A percentile compares a stretch with the other conserved stretches of the same genome.
Conservation (phyloP, 306 rosid species). For the Trichosanthes truncata region DNA sequence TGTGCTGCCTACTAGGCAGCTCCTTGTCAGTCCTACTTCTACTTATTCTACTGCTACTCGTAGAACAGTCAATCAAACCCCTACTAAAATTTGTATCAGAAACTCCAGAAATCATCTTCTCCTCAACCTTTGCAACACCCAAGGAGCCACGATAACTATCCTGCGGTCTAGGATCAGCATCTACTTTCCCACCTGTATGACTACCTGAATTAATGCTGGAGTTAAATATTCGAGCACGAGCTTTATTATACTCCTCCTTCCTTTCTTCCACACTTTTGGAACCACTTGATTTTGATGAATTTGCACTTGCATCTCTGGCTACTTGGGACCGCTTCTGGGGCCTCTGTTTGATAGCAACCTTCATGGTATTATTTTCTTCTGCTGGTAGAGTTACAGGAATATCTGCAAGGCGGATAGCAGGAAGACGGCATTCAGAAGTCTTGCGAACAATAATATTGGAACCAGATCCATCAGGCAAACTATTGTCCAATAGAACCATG, state of each 20-base stretch:
- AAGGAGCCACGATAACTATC: conserved; percentile 45
- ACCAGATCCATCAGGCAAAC: conserved; percentile 82
- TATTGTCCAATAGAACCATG: conserved; percentile 83
- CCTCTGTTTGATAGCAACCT: conserved; percentile 93
- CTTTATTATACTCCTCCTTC: conserved; percentile 92
- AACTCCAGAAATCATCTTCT: conserved; percentile 28
- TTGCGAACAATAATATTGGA: conserved; percentile 88
- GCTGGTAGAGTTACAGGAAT: conserved; percentile 64
- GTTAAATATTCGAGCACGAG: conserved; percentile 93
- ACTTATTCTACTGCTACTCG: conserved; percentile 54
- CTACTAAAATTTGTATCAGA: conserved; percentile 54
- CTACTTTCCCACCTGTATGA: conserved; percentile 47
- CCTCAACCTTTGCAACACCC: conserved; percentile 53
- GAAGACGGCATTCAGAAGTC: conserved; percentile 67
- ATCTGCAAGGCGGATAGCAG: conserved; percentile 79
- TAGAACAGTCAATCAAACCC: conserved; percentile 43
- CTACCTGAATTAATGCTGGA: conserved; percentile 31
- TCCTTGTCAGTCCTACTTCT: conserved; percentile 84
- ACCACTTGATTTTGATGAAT: conserved; percentile 33
- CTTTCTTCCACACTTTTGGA: conserved; percentile 97
- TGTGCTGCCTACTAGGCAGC: conserved; percentile 61
- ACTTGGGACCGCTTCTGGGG: conserved; percentile 56
- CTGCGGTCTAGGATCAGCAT: conserved; percentile 44
- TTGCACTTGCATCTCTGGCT: conserved; percentile 31
- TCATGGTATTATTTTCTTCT: conserved; percentile 44